Conservation (phyloP, 768 basidiomycete genomes). For the Amyloporia xantha region DNA sequence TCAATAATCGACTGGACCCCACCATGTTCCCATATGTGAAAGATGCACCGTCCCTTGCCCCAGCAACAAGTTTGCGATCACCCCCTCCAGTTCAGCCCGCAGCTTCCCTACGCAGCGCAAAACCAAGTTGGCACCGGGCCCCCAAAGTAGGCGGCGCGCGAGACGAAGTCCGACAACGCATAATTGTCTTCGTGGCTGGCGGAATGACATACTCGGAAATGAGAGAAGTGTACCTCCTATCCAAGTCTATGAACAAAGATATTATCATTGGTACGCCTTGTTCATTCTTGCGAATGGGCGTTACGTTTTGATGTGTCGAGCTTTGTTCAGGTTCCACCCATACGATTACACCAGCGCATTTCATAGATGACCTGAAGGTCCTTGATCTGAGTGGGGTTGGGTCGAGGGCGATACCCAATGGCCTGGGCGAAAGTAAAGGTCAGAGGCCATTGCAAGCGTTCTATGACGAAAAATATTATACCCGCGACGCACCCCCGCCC, state of each 20-base stretch:
- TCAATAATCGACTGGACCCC: constrained; percentile 69
- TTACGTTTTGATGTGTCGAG: too few relatives aligned
- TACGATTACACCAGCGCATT: constrained; percentile 71
- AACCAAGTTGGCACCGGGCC: constrained; percentile 85
- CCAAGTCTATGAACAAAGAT: constrained; percentile 72
- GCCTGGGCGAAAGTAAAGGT: constrained; percentile 43
- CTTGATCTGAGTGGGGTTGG: constrained; percentile 86
- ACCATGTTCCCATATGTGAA: constrained; percentile 84
- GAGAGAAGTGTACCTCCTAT: constrained; percentile 78
- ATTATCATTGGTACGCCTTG: constrained; percentile 72
- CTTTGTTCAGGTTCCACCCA: constrained; percentile 79
- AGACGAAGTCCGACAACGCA: constrained; percentile 59
- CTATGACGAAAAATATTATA: constrained; percentile 77
- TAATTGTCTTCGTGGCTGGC: constrained; percentile 89
- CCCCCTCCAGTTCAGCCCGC: constrained; percentile 35
- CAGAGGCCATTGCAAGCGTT: constrained; percentile 61
- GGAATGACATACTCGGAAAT: constrained; percentile 97
- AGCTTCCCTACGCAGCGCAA: constrained; percentile 76
- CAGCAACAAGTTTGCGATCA: constrained; percentile 40
- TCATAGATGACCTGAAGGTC: constrained; percentile 82
- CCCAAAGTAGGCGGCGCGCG: constrained; percentile 42
- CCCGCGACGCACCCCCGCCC: constrained; percentile 54
- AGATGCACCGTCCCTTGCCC: constrained; percentile 57
- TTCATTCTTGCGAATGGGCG: neutral
- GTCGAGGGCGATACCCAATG: constrained; percentile 64